phyloP scores from a whole-genome alignment of 129 eudicot genomes.

The Pulicaria dysenterica region DNA sequence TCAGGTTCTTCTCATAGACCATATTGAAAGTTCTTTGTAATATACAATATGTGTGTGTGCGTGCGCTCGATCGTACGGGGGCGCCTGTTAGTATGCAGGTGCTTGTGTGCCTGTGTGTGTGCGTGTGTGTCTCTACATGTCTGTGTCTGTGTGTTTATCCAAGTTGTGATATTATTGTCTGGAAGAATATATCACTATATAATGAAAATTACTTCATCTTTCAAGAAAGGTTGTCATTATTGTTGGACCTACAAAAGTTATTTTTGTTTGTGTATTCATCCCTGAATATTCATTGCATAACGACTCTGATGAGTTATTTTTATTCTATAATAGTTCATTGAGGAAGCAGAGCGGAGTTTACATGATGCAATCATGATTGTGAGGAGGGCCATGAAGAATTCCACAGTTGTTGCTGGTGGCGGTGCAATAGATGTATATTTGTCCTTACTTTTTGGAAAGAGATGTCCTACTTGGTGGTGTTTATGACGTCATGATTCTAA shows the following conservation, averaged over 20 bases:
- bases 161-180: background rate
- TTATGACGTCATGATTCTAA: background rate
- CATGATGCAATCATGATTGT: constrained; percentile 97
- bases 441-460: background rate
- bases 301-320: constrained; percentile 7
- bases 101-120: no score
- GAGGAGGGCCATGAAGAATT: constrained; percentile 74
- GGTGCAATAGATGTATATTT: constrained; percentile 77
- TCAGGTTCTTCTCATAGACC: constrained; percentile 49
- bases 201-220: no score
- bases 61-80: no score
- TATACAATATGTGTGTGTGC: no score
- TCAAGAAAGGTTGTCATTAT: background rate
- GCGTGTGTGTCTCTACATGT: no score
- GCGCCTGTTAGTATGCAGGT: no score
- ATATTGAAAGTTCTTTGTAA: background rate
- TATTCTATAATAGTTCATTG: constrained; percentile 59
- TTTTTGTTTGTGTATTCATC: constrained; percentile 2
- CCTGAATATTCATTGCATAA: background rate
- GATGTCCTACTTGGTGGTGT: background rate
- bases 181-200: background rate
- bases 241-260: background rate
- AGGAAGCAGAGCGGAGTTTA: constrained; percentile 81
- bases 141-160: background rate
- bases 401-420: constrained; percentile 84